phyloP scores from a whole-genome alignment of 2,329 filamentous ascomycete species.

The Cladosporium sp. region DNA sequence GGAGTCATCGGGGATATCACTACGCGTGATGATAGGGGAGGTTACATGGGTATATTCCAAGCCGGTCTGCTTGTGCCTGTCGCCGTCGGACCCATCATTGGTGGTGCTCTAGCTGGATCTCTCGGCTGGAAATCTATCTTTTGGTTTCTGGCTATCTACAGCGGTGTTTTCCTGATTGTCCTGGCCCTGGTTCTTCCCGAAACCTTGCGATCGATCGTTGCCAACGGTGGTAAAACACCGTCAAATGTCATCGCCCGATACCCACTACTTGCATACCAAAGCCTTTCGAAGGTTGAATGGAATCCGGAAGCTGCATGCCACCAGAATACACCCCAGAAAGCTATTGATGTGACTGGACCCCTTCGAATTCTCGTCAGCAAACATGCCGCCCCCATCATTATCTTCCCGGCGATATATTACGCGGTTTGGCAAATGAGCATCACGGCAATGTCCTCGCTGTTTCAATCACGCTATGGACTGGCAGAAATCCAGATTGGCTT shows the following conservation, averaged over 20 bases:
- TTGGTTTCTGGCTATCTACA: conserved; percentile 50
- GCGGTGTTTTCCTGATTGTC: conserved; percentile 32
- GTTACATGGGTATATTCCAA: conserved; percentile 39
- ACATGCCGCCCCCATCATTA: conserved; percentile 40
- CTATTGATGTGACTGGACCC: conserved; percentile 43
- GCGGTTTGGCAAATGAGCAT: conserved; percentile 55
- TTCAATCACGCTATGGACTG: conserved; percentile 41
- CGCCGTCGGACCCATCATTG: conserved; percentile 48
- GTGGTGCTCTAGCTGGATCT: conserved; percentile 43
- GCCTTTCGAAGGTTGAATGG: not conserved
- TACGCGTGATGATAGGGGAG: conserved; percentile 37
- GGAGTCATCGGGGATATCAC: conserved; percentile 42
- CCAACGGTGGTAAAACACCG: conserved; percentile 24
- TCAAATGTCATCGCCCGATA: not conserved
- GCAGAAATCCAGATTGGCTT: conserved; percentile 45
- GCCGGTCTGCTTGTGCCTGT: conserved; percentile 34
- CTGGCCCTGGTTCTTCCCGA: conserved; percentile 36
- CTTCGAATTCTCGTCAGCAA: conserved; percentile 45
- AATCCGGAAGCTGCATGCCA: not conserved
- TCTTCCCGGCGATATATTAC: conserved; percentile 50
- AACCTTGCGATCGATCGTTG: conserved; percentile 35
- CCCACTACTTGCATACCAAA: not conserved
- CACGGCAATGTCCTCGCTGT: conserved; percentile 49
- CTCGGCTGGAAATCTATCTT: conserved; percentile 51
- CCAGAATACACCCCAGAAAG: conserved; percentile 26